phyloP scores from a whole-genome alignment of 2,329 filamentous ascomycete species.

The Curvularia lunata region DNA sequence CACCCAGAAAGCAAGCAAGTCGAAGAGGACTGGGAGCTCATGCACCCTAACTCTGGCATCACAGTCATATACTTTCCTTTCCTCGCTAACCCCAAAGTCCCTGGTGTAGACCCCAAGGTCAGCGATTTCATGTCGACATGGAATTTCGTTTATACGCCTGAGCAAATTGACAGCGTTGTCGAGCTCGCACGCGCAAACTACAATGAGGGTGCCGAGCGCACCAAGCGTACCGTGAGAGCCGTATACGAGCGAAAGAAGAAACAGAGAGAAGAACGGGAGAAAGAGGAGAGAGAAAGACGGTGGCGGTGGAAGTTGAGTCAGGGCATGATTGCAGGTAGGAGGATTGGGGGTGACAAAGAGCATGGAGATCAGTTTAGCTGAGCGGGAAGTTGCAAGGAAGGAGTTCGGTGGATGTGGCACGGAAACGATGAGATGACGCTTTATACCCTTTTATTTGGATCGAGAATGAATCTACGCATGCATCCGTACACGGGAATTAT shows the following conservation, averaged over 20 bases:
- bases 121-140: constrained; percentile 92
- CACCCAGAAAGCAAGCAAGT: constrained; percentile 62
- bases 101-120: constrained; percentile 80
- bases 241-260: constrained; percentile 93
- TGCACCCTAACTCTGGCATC: constrained; percentile 80
- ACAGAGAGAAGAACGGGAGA: constrained; percentile 62
- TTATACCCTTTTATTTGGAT: constrained; percentile 12
- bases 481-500: no score
- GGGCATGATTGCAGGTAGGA: constrained; percentile 59
- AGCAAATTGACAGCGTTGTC: constrained; percentile 86
- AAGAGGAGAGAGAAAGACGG: constrained; percentile 47
- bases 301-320: constrained; percentile 52
- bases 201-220: constrained; percentile 77
- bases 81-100: constrained; percentile 78
- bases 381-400: not conserved
- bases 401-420: not conserved
- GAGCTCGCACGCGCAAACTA: constrained; percentile 86
- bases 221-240: constrained; percentile 78
- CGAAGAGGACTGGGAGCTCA: constrained; percentile 69
- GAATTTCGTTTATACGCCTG: constrained; percentile 96
- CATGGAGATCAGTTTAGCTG: constrained; percentile 68
- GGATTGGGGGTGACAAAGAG: constrained; percentile 63
- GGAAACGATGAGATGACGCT: not conserved
- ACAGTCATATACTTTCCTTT: constrained; percentile 91
- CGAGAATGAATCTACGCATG: constrained; percentile 4